These are phyloP conservation scores for Scheffersomyces stipitis DNA, from an alignment of 805 yeast species.

Conservation along the genomic window DNA sequence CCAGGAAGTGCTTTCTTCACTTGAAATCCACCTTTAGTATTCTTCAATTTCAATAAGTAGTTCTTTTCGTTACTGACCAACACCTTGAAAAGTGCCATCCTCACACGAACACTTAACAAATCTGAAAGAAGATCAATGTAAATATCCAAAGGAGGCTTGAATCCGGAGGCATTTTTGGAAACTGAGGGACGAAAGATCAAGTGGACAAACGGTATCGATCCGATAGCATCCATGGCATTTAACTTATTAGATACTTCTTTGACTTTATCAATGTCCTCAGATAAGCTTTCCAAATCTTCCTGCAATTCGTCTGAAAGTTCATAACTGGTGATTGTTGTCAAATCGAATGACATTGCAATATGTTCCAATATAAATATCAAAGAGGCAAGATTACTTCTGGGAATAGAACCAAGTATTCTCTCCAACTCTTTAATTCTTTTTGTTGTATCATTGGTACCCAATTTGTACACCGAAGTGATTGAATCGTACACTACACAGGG, in stretches of 20 bases:
- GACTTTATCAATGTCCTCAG: slow-evolving; percentile 1
- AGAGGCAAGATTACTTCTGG: slow-evolving; percentile 40
- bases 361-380: slow-evolving; percentile 37
- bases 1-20: slow-evolving; percentile 16
- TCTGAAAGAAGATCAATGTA: slow-evolving; percentile 28
- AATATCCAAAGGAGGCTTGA: slow-evolving; percentile 35
- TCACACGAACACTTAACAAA: slow-evolving; percentile 23
- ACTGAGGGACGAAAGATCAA: slow-evolving; percentile 41
- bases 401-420: slow-evolving; percentile 30
- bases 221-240: slow-evolving; percentile 37
- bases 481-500: slow-evolving; percentile 42
- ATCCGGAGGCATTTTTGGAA: slow-evolving; percentile 34
- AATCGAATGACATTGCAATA: slow-evolving; percentile 21
- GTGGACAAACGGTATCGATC: slow-evolving; percentile 41
- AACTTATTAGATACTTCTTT: slow-evolving; percentile 12
- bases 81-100: slow-evolving; percentile 18
- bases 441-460: neutral
- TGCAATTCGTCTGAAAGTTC: slow-evolving; percentile 26
- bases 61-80: slow-evolving; percentile 26
- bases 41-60: slow-evolving; percentile 27
- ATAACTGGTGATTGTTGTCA: slow-evolving; percentile 23
- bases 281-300: slow-evolving; percentile 6
- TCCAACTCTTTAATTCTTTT: slow-evolving; percentile 16
- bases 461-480: slow-evolving; percentile 17
- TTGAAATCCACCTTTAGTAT: slow-evolving; percentile 26